Conservation (phyloP, 2,329 filamentous ascomycete genomes). For the Botrytis fabae region DNA sequence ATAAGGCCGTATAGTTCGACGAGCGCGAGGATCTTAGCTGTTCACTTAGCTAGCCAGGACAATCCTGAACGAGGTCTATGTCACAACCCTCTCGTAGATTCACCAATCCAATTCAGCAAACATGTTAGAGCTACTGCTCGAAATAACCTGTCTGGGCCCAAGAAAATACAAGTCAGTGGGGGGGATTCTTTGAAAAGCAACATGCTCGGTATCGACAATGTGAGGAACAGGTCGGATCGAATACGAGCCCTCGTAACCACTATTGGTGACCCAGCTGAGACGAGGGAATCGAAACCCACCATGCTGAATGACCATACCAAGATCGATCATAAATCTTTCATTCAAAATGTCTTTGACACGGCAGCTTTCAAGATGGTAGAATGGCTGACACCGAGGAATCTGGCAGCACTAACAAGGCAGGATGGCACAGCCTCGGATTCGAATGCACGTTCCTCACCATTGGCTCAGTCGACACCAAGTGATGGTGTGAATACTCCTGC, state of each 20-base stretch:
- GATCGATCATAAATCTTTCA: conserved; percentile 62
- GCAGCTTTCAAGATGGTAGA: conserved; percentile 69
- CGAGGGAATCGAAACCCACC: neutral
- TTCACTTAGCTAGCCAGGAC: conserved; percentile 77
- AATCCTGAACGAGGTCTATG: conserved; percentile 73
- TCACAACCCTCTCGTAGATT: conserved; percentile 38
- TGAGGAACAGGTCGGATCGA: neutral
- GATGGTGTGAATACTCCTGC: conserved; percentile 4
- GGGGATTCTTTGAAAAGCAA: neutral
- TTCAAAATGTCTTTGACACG: conserved; percentile 65
- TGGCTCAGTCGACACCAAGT: conserved; percentile 6
- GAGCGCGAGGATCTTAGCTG: conserved; percentile 78
- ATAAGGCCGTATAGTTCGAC: conserved; percentile 77
- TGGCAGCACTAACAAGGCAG: conserved; percentile 31
- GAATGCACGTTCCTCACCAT: neutral
- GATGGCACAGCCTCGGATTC: conserved; percentile 9
- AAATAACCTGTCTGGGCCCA: conserved; percentile 14
- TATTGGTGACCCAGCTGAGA: neutral
- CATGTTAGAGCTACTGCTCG: conserved; percentile 3
- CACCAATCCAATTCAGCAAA: conserved; percentile 16
- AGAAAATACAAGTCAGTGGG: neutral
- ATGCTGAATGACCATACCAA: conserved; percentile 37
- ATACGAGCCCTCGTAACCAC: neutral
- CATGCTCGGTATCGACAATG: neutral
- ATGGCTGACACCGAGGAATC: conserved; percentile 61